Evolutionary conservation across 2,329 filamentous ascomycete genomes (phyloP), one percentile per base, ranked within the genome.

Genomic region (Gremmenia infestans): DNA sequence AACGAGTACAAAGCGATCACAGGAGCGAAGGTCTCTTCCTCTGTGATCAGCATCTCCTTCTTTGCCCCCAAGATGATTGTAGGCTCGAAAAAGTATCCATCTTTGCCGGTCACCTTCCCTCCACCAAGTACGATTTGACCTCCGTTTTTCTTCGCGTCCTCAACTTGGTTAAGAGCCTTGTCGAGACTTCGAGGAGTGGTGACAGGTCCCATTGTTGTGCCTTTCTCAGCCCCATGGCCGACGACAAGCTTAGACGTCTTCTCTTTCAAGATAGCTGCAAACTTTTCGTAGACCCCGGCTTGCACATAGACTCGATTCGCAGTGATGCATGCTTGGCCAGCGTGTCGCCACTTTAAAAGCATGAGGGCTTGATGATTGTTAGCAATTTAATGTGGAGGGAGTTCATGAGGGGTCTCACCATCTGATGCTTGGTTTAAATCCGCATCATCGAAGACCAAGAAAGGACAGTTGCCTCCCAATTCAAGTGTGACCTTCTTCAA

Each of bases 41-140:
- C 72, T 2, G 74, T 76, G 39, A 81, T 75, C 32, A 74, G 62
- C 83, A 87, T 87, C 2, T 82, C 76, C 9, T 75, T 71, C 6
- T 76, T 82, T 59, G 84, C 81, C 4, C 79, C 78, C 0, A 78
- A 78, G 42, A 89, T 78, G 54, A 88, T 80, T 0, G 85, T 88
- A 1, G 83, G 85, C 67, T 86, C 77, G 70, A 88, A 87, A 74
- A 88, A 90, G 71, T 86, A 89, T 4, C 85, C 83, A 0, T 74
- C 72, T 8, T 74, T 69, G 23, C 68, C 67, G 2, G 74, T 69
- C 2, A 85, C 74, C 70, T 77, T 61, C 66, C 78, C 76, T 1
- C 82, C 85, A 12, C 87, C 87, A 19, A 85, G 72, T 1, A 88
- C 72, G n/a, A 88, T 70, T 46, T 79, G 80, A 1, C 81, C 88